Evolutionary conservation across 2,329 filamentous ascomycete species (phyloP).

Genomic region (Fonsecaea pedrosoi): DNA sequence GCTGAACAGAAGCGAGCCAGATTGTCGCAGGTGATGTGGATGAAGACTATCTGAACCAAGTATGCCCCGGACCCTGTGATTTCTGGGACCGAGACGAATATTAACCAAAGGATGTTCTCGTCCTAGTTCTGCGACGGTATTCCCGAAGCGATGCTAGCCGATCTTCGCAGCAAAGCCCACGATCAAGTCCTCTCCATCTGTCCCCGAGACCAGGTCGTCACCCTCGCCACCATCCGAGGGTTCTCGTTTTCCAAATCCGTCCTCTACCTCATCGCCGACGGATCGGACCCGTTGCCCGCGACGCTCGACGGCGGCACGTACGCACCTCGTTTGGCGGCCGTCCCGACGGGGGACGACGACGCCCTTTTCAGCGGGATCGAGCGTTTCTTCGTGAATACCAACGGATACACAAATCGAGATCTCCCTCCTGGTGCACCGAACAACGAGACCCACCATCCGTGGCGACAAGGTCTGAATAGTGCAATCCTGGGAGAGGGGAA

Average conservation of each 20-base stretch:
- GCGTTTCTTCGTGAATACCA: conserved; percentile 13
- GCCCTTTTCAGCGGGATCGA: conserved; percentile 8
- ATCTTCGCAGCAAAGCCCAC: conserved; percentile 9
- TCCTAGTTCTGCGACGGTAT: conserved; percentile 6
- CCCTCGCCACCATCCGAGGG: conserved; percentile 3
- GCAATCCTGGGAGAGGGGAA: conserved; percentile 8
- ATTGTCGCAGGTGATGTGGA: conserved; percentile 8
- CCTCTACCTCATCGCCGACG: conserved; percentile 10
- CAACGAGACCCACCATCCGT: conserved; percentile 11
- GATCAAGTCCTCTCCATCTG: conserved; percentile 12
- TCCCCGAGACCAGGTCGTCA: conserved; percentile 9
- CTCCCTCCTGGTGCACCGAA: conserved; percentile 7
- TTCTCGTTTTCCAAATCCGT: conserved; percentile 10
- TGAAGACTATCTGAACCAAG: conserved; percentile 13
- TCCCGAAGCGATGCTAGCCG: not conserved
- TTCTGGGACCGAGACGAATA: not conserved
- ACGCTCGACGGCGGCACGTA: conserved; percentile 4
- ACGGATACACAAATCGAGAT: conserved; percentile 6
- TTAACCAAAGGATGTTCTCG: not conserved
- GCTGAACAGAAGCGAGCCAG: not conserved
- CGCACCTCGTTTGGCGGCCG: conserved; percentile 3
- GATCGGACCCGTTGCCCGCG: conserved; percentile 10
- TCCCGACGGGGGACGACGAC: conserved; percentile 4
- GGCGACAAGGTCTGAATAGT: conserved; percentile 11
- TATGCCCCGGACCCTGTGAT: not conserved